Evolutionary conservation across 805 yeast species (phyloP), one percentile per base, ranked within the genome.

Genomic region (Lipomyces japonicus): DNA sequence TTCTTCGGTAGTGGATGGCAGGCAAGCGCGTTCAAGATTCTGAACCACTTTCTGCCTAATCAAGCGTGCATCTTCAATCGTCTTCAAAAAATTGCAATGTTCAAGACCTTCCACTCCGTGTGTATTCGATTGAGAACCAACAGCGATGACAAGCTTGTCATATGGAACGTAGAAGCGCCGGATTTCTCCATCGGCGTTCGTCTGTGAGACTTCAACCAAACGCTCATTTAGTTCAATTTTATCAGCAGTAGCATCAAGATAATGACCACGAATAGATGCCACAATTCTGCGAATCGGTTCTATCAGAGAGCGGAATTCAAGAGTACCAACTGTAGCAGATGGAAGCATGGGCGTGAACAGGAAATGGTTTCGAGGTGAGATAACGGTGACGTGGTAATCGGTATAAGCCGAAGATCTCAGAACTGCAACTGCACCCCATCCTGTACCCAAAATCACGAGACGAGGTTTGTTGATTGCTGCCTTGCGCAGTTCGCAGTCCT

Each of bases 281-380:
- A 81, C 76, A 49, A 82, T 74, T 54, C 75, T 72, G 53, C 88
- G 74, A 46, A 82, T 78, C 30, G 84, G 80, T 59, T 82, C 87
- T 61, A 78, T 76, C 50, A 82, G 65, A 2, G 85, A 77, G 61
- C 81, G 38, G 23, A 51, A 51, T 35, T 54, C 53, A n/a, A 54
- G 49, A 44, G 96, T 86, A 55, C 97, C 97, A 34, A 95, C 90
- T 48, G 97, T 95, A 57, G 90, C 86, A 18, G 95, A 86, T 38
- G 97, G 97, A 61, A 90, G 76, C 68, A 90, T 74, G 14, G 97
- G 97, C 48, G 97, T 90, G 76, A 91, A 90, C 63, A 91, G 75
- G 72, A 90, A 61, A 75, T 88, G 91, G 75, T 90, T 91, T 74
- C 96, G 80, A 57, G 97, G 97, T 35, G 96, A 87, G 41, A 90